These are phyloP conservation scores for Claviceps cyperi DNA, from an alignment of 2,329 filamentous ascomycete genomes.

Conservation along the genomic window DNA sequence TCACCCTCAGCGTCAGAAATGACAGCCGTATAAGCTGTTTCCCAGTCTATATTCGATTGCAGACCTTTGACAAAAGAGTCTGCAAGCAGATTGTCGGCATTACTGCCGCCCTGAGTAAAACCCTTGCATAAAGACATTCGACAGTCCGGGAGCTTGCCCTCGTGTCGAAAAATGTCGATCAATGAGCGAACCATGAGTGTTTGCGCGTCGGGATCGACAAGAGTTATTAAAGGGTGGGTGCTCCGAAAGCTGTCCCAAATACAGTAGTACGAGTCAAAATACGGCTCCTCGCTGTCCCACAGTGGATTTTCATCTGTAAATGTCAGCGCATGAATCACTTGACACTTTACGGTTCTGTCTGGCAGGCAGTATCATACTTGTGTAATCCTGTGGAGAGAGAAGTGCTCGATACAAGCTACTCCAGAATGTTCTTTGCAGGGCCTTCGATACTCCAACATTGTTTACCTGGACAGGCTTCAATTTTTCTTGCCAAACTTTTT, in stretches of 20 bases:
- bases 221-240: constrained; percentile 56
- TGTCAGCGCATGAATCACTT: not conserved
- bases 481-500: constrained; percentile 49
- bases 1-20: constrained; percentile 54
- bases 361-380: constrained; percentile 14
- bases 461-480: constrained; percentile 44
- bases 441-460: constrained; percentile 35
- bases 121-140: constrained; percentile 66
- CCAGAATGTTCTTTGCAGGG: constrained; percentile 53
- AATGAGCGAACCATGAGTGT: constrained; percentile 56
- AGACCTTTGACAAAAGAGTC: constrained; percentile 62
- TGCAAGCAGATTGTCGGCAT: constrained; percentile 56
- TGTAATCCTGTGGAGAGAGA: constrained; percentile 63
- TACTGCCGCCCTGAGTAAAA: constrained; percentile 62
- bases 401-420: constrained; percentile 54
- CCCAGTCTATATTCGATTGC: constrained; percentile 50
- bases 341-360: not conserved
- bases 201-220: constrained; percentile 54
- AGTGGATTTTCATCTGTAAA: constrained; percentile 50
- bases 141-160: constrained; percentile 59
- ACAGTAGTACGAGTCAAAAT: constrained; percentile 54
- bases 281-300: constrained; percentile 57
- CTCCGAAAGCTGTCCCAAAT: constrained; percentile 65
- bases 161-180: constrained; percentile 56
- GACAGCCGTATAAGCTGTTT: constrained; percentile 55